Evolutionary conservation across 768 basidiomycete species (phyloP).

Genomic region (Tricholoma saponaceum): DNA sequence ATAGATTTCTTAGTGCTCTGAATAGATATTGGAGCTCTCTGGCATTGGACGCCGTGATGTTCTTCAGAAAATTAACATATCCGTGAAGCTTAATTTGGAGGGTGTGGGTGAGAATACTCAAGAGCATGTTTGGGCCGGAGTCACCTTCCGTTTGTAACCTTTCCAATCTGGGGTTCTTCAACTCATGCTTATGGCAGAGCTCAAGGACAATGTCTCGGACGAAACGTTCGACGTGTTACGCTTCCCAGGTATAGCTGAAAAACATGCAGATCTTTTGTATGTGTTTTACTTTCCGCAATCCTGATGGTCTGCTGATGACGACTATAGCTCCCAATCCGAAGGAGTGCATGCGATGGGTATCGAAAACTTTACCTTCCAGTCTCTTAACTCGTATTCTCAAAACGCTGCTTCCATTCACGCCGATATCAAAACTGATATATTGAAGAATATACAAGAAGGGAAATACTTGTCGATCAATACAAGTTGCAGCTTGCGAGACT

Average conservation of each 20-base stretch:
- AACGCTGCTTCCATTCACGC: constrained; percentile 11
- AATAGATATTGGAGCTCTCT: constrained; percentile 55
- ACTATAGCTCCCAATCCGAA: constrained; percentile 4
- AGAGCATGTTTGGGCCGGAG: constrained; percentile 28
- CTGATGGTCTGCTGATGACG: background rate
- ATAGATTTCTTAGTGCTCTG: constrained; percentile 24
- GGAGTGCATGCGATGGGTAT: constrained; percentile 16
- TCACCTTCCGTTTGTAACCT: constrained; percentile 22
- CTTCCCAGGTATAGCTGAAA: background rate
- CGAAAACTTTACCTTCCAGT: constrained; percentile 10
- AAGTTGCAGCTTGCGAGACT: constrained; percentile 21
- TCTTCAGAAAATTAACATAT: constrained; percentile 35
- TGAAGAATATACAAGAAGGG: background rate
- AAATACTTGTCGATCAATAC: constrained; percentile 11
- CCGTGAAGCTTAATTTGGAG: constrained; percentile 32
- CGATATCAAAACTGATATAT: constrained; percentile 5
- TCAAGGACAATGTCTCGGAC: background rate
- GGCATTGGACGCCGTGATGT: constrained; percentile 46
- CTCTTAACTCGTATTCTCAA: constrained; percentile 12
- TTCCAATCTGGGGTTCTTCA: constrained; percentile 15
- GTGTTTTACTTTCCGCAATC: background rate
- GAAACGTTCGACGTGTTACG: constrained; percentile 15
- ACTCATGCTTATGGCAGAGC: constrained; percentile 8
- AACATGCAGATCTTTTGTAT: constrained; percentile 2
- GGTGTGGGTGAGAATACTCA: constrained; percentile 39